Evolutionary conservation across 2,329 filamentous ascomycete genomes (phyloP).

Genomic region (Fusarium subglutinans): DNA sequence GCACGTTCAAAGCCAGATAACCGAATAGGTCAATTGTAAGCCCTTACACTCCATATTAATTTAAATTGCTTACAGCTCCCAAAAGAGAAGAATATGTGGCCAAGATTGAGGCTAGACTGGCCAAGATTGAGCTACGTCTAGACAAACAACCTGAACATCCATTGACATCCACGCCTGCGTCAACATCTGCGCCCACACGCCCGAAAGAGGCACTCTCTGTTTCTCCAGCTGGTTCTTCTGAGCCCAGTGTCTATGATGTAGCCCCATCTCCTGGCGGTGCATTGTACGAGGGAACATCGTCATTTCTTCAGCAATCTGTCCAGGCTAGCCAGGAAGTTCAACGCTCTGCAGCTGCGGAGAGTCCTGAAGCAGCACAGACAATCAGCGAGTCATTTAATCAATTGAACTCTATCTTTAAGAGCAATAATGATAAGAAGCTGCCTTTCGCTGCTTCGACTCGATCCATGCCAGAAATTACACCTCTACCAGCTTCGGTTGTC

Average conservation of each 20-base stretch:
- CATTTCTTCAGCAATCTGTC: constrained; percentile 28
- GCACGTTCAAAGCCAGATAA: constrained; percentile 17
- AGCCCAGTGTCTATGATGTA: neutral
- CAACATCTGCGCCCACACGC: neutral
- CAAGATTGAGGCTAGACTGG: constrained; percentile 10
- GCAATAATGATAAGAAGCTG: neutral
- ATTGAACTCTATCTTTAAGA: constrained; percentile 3
- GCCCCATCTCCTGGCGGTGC: neutral
- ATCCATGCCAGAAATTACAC: neutral
- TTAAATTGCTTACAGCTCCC: neutral
- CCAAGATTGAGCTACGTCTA: constrained; percentile 18
- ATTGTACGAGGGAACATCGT: constrained; percentile 32
- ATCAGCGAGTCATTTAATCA: constrained; percentile 26
- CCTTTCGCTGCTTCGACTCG: neutral
- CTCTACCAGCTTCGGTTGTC: constrained; percentile 12
- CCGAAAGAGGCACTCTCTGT: neutral
- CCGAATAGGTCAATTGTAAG: constrained; percentile 23
- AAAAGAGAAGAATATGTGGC: constrained; percentile 26
- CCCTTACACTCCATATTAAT: accelerated
- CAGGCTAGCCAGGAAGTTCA: constrained; percentile 25
- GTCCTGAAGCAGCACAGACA: constrained; percentile 19
- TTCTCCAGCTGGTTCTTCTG: constrained; percentile 7
- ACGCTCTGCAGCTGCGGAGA: constrained; percentile 12
- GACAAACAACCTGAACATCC: neutral
- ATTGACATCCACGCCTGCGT: neutral